A percentile compares a stretch with the other conserved stretches of the same genome.
Evolutionary conservation across 1,139 yeast species (phyloP).

Genomic region (Kurtzmaniella natalensis): DNA sequence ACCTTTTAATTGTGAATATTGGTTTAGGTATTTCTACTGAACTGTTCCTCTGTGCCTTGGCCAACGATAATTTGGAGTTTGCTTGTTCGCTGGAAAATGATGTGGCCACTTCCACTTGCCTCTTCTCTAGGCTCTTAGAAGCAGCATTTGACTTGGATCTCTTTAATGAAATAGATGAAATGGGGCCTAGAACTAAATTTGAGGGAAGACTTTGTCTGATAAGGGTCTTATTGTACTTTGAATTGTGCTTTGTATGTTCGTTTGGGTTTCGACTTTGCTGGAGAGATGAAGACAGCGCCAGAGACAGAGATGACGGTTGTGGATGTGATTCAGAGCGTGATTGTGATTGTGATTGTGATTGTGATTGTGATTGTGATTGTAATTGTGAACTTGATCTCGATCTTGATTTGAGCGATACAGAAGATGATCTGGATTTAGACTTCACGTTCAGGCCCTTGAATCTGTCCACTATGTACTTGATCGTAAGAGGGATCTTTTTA

Average conservation of each 20-base stretch:
- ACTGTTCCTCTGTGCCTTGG: constrained; percentile 4
- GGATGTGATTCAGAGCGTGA: too few relatives aligned
- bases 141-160: constrained; percentile 40
- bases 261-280: too few relatives aligned
- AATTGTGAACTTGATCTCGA: constrained; percentile 1
- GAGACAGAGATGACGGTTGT: too few relatives aligned
- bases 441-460: constrained; percentile 47
- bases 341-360: too few relatives aligned
- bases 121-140: constrained; percentile 36
- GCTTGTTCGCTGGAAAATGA: constrained; percentile 5
- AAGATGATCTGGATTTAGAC: constrained; percentile 5
- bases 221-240: constrained; percentile 3
- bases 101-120: constrained; percentile 46
- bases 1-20: constrained; percentile 1
- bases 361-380: constrained; percentile 10
- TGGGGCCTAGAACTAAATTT: constrained; percentile 1
- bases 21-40: background rate
- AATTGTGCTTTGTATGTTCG: constrained; percentile 9
- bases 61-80: constrained; percentile 12
- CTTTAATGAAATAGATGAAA: constrained; percentile 31
- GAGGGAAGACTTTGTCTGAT: constrained; percentile 1
- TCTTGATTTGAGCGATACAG: too few relatives aligned
- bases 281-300: too few relatives aligned
- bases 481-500: constrained; percentile 43
- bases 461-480: constrained; percentile 44